Conservation (phyloP, 73 alveolate genomes). For the Tetrahymena malaccensis region DNA sequence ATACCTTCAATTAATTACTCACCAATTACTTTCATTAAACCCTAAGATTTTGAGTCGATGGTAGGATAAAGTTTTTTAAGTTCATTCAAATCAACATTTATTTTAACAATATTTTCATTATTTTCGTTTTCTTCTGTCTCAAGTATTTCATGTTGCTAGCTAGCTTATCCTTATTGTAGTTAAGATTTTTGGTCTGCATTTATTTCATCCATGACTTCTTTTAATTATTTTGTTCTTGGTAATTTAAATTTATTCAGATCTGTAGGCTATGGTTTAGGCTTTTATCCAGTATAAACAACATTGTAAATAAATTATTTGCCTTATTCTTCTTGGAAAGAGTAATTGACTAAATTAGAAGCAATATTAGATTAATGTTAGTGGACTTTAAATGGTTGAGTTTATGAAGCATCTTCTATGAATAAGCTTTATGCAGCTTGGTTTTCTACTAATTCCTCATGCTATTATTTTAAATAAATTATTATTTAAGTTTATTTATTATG, state of each 20-base stretch:
- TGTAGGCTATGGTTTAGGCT: background rate
- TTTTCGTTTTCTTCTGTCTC: background rate
- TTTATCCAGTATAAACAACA: background rate
- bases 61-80: background rate
- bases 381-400: background rate
- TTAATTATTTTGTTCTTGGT: background rate
- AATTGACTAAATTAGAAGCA: background rate
- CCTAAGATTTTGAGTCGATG: background rate
- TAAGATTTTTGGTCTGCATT: background rate
- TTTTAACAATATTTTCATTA: background rate
- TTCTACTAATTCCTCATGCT: background rate
- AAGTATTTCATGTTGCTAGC: background rate
- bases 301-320: background rate
- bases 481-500: background rate
- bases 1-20: background rate
- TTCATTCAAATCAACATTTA: background rate
- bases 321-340: background rate
- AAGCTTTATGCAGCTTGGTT: background rate
- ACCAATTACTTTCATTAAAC: background rate
- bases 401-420: background rate
- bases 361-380: background rate
- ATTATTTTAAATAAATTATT: background rate
- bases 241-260: background rate
- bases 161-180: background rate
- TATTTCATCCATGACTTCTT: background rate